Percentiles rank a stretch among this genome's conserved stretches.
Evolutionary conservation across 2,329 filamentous ascomycete species (phyloP).

Genomic region (Pyrenochaeta sp.): DNA sequence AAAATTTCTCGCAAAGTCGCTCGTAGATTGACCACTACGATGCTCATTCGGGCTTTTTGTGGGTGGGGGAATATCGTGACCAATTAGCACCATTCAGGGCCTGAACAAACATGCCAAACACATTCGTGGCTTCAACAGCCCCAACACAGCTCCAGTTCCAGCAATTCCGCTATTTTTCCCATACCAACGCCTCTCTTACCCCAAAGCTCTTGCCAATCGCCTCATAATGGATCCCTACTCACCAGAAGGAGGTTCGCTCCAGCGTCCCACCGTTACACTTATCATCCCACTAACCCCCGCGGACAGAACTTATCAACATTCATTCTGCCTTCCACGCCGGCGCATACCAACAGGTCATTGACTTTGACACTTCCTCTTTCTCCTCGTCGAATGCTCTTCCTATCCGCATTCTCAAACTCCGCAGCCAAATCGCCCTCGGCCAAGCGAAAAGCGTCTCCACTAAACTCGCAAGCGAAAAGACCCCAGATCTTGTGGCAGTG

Average conservation of each 20-base stretch:
- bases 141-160: slow-evolving; percentile 16
- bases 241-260: slow-evolving; percentile 65
- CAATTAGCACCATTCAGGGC: slow-evolving; percentile 34
- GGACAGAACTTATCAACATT: slow-evolving; percentile 70
- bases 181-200: slow-evolving; percentile 3
- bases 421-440: slow-evolving; percentile 83
- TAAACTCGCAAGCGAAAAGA: slow-evolving; percentile 69
- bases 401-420: slow-evolving; percentile 79
- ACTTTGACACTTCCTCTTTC: slow-evolving; percentile 83
- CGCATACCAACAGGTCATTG: slow-evolving; percentile 85
- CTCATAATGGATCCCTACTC: slow-evolving; percentile 66
- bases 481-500: slow-evolving; percentile 78
- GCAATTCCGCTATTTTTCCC: slow-evolving; percentile 10
- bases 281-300: slow-evolving; percentile 20
- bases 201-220: not conserved
- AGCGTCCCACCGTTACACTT: not conserved
- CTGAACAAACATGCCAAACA: slow-evolving; percentile 42
- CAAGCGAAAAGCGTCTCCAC: slow-evolving; percentile 77
- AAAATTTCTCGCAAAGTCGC: not conserved
- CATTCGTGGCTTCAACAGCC: slow-evolving; percentile 41
- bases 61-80: slow-evolving; percentile 7
- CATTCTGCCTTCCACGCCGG: slow-evolving; percentile 75
- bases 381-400: slow-evolving; percentile 80
- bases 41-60: not conserved
- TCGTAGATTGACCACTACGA: not conserved